Conservation (phyloP, 352 stramenopile species). For the Saprolegnia parasitica region DNA sequence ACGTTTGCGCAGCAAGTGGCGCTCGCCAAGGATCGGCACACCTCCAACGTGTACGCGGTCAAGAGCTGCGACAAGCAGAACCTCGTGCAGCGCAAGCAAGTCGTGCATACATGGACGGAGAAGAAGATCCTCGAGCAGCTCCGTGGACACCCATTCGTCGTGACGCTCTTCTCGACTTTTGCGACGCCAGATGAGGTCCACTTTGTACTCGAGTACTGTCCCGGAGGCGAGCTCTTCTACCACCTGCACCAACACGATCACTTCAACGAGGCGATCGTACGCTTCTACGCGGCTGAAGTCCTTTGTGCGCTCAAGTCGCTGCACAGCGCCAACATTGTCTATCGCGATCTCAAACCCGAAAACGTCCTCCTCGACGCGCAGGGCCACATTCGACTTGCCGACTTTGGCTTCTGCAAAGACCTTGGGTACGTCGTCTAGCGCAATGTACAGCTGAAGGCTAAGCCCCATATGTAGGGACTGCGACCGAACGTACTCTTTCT, state of each 20-base stretch:
- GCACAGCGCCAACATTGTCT: slow-evolving; percentile 44
- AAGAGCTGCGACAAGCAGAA: slow-evolving; percentile 80
- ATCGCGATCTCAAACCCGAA: slow-evolving; percentile 75
- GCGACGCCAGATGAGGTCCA: slow-evolving; percentile 72
- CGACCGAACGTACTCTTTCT: slow-evolving; percentile 73
- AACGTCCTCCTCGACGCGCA: slow-evolving; percentile 70
- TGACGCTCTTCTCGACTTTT: slow-evolving; percentile 65
- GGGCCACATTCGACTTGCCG: slow-evolving; percentile 73
- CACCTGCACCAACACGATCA: slow-evolving; percentile 80
- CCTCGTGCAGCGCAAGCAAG: slow-evolving; percentile 68
- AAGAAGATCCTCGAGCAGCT: slow-evolving; percentile 68
- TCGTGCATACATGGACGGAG: slow-evolving; percentile 72
- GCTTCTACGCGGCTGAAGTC: slow-evolving; percentile 79
- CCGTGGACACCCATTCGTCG: slow-evolving; percentile 69
- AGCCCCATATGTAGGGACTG: neutral
- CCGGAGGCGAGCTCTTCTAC: slow-evolving; percentile 81
- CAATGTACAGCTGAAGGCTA: neutral
- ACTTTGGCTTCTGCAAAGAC: slow-evolving; percentile 80
- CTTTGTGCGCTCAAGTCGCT: slow-evolving; percentile 50
- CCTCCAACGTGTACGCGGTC: slow-evolving; percentile 61
- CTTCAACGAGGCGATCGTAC: slow-evolving; percentile 53
- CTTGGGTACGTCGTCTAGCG: slow-evolving; percentile 27
- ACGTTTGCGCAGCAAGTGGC: slow-evolving; percentile 81
- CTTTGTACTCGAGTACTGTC: slow-evolving; percentile 83
- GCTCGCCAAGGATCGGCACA: slow-evolving; percentile 50